Conservation (phyloP, 108 stramenopile species). For the Skeletonema tropicum region DNA sequence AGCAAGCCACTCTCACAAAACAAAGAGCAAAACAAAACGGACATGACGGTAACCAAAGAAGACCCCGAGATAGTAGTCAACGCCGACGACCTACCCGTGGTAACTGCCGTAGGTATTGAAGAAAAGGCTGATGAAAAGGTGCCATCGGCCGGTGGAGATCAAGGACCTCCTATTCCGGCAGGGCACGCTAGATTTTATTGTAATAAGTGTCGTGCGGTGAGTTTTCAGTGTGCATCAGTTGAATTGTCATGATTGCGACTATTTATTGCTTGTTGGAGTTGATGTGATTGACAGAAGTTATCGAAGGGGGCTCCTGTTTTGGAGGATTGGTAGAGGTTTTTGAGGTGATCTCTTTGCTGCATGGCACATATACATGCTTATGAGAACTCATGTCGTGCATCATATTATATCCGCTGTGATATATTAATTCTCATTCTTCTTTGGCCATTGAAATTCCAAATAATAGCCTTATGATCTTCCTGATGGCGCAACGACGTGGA, state of each 20-base stretch:
- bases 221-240: conserved; percentile 18
- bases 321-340: too few species aligned
- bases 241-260: too few species aligned
- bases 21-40: neutral
- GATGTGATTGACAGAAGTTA: neutral
- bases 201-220: conserved; percentile 76
- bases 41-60: conserved; percentile 53
- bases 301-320: too few species aligned
- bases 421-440: conserved; percentile 8
- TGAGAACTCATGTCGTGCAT: neutral
- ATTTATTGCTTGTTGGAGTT: too few species aligned
- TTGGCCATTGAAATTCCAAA: conserved; percentile 8
- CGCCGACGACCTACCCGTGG: conserved; percentile 26
- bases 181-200: conserved; percentile 80
- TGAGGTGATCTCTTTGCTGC: too few species aligned
- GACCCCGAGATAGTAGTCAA: conserved; percentile 52
- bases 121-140: conserved; percentile 19
- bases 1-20: too few species aligned
- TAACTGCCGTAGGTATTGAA: conserved; percentile 31
- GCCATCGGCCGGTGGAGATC: neutral
- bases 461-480: conserved; percentile 84
- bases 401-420: neutral
- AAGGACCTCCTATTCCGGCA: conserved; percentile 61
- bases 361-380: neutral
- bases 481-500: conserved; percentile 74